Evolutionary conservation across 2,329 filamentous ascomycete species (phyloP), one percentile per base, ranked within the genome.

Genomic region (Colletotrichum sp.): DNA sequence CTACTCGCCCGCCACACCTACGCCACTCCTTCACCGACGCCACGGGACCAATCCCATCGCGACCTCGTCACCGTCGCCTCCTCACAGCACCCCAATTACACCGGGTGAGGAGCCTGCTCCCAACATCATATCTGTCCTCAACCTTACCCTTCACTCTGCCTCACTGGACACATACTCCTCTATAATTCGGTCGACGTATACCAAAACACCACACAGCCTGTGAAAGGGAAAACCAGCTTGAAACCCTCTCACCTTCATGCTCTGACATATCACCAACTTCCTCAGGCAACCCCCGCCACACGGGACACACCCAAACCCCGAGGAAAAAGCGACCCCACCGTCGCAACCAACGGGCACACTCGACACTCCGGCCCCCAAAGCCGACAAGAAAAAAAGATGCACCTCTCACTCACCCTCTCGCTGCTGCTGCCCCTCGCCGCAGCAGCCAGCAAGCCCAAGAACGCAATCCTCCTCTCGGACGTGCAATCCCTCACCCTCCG

Each of bases 401-500:
- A 81, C 67, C 72, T 80, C 68, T 65, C 79, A 65, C 75, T 68
- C 13, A 59, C 81, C 57, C 65, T 78, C 68, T 72, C 57, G 8
- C 22, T 63, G 15, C 75, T 76, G 72, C 72, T 79, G 69, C 76
- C 78, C 55, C 63, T 77, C 12, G 63, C 32, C 66, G 79, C 83
- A 66, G 26, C 62, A 68, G 60, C 71, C 55, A 63, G 80, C 73
- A 71, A 80, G 55, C 86, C 89, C 73, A 87, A 85, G 52, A 85
- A 91, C 80, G 90, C 90, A 73, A 89, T 92, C 81, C 88, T 90
- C 74, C 88, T 92, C 79, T 91, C 90, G 30, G 80, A 88, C 4
- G 94, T 99, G 71, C 91, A 95, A 79, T 90, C 93, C 64, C 91
- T 99, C 55, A 98, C 96, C 8, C 90, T 98, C 15, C 93, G 92